Evolutionary conservation across 2,329 filamentous ascomycete genomes (phyloP).

Genomic region (Didymella pinodella): DNA sequence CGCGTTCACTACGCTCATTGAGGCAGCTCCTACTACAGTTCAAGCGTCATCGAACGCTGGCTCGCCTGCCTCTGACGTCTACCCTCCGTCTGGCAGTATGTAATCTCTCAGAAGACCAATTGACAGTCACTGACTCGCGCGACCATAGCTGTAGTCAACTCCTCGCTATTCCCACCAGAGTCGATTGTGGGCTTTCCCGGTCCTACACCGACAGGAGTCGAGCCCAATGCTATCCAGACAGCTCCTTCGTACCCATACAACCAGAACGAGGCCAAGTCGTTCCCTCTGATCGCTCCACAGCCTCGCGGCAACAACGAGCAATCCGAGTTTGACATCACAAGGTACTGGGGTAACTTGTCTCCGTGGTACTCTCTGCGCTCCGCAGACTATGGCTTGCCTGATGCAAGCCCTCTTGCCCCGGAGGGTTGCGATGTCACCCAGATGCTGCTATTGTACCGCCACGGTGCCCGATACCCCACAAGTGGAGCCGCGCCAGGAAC

Average conservation of each 20-base stretch:
- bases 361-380: slow-evolving; percentile 43
- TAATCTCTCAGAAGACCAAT: not conserved
- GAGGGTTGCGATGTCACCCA: slow-evolving; percentile 41
- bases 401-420: slow-evolving; percentile 37
- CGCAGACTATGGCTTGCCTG: slow-evolving; percentile 38
- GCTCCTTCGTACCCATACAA: slow-evolving; percentile 43
- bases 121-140: slow-evolving; percentile 8
- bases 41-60: slow-evolving; percentile 30
- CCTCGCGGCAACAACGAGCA: slow-evolving; percentile 30
- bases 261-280: slow-evolving; percentile 30
- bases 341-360: slow-evolving; percentile 44
- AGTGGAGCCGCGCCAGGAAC: slow-evolving; percentile 35
- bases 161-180: slow-evolving; percentile 38
- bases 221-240: slow-evolving; percentile 41
- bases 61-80: slow-evolving; percentile 28
- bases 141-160: slow-evolving; percentile 32
- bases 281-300: slow-evolving; percentile 35
- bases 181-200: slow-evolving; percentile 40
- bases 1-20: slow-evolving; percentile 17
- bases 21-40: slow-evolving; percentile 29
- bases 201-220: slow-evolving; percentile 40
- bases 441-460: slow-evolving; percentile 41
- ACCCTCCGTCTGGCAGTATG: slow-evolving; percentile 39
- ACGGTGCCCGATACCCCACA: slow-evolving; percentile 43
- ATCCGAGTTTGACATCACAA: slow-evolving; percentile 38